Percentiles rank a stretch among this genome's conserved stretches.
These are phyloP conservation scores for Artemisia annua DNA, from an alignment of 129 eudicot genomes.

Conservation along the genomic window DNA sequence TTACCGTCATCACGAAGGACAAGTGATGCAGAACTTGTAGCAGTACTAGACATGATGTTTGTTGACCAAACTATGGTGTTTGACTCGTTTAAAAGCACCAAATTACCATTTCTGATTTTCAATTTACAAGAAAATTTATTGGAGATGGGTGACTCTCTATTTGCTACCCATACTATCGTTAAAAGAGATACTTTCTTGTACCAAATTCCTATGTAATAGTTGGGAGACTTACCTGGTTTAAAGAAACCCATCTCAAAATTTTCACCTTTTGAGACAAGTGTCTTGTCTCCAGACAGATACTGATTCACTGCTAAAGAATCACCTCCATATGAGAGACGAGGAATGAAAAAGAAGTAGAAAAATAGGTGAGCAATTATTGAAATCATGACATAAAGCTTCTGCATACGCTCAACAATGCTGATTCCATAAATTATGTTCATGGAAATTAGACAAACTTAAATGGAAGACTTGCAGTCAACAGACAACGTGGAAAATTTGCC, in stretches of 20 bases:
- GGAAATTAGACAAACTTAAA: neutral
- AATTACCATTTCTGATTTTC: conserved; percentile 40
- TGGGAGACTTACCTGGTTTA: conserved; percentile 41
- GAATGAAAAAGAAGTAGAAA: conserved; percentile 14
- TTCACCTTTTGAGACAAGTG: conserved; percentile 19
- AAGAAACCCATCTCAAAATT: conserved; percentile 44
- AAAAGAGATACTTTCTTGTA: conserved; percentile 13
- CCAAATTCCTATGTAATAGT: conserved; percentile 59
- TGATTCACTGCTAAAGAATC: conserved; percentile 35
- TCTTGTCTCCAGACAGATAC: conserved; percentile 39
- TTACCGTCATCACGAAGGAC: conserved; percentile 43
- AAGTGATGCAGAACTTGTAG: conserved; percentile 16
- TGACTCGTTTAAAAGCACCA: conserved; percentile 40
- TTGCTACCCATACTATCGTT: conserved; percentile 57
- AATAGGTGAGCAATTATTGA: neutral
- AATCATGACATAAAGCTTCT: conserved; percentile 5
- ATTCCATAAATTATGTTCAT: neutral
- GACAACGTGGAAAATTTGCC: neutral
- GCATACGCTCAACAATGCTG: neutral
- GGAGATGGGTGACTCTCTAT: conserved; percentile 45
- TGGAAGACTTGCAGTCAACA: neutral
- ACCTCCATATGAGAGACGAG: conserved; percentile 10
- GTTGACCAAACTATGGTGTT: conserved; percentile 50
- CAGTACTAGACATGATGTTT: conserved; percentile 14
- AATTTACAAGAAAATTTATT: conserved; percentile 33